A percentile compares a stretch with the other conserved stretches of the same genome.
Conservation (phyloP, 352 stramenopile genomes). For the Halophytophthora polymorphica region DNA sequence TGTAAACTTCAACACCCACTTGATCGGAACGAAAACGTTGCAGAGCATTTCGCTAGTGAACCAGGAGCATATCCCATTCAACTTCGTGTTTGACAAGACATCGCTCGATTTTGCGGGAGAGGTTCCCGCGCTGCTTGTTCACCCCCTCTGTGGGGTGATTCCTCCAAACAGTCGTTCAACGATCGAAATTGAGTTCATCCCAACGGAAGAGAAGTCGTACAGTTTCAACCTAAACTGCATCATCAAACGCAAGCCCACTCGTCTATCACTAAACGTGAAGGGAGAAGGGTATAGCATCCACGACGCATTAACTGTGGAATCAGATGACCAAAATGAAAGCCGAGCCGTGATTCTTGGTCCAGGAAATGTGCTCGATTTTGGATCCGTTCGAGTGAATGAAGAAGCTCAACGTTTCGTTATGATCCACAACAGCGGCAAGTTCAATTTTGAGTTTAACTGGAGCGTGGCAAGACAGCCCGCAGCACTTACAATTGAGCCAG, state of each 20-base stretch:
- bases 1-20: conserved; percentile 90
- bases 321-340: conserved; percentile 42
- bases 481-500: conserved; percentile 60
- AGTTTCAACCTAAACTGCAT: conserved; percentile 93
- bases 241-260: conserved; percentile 90
- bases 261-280: conserved; percentile 93
- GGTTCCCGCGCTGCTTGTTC: conserved; percentile 71
- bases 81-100: conserved; percentile 93
- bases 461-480: conserved; percentile 36
- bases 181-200: conserved; percentile 90
- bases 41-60: conserved; percentile 91
- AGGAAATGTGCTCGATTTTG: conserved; percentile 82
- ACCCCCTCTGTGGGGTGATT: conserved; percentile 88
- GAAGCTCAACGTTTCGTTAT: conserved; percentile 54
- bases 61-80: conserved; percentile 91
- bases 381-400: conserved; percentile 84
- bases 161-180: conserved; percentile 78
- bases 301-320: conserved; percentile 51
- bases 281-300: conserved; percentile 93
- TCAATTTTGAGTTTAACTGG: conserved; percentile 95
- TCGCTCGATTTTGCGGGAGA: conserved; percentile 81
- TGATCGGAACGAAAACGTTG: conserved; percentile 85
- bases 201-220: conserved; percentile 89
- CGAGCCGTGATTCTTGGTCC: conserved; percentile 22
- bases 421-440: conserved; percentile 92